Percentiles rank a stretch among this genome's conserved stretches.
These are phyloP conservation scores for Populus simonii DNA, from an alignment of 345 rosid genomes.

Conservation along the genomic window DNA sequence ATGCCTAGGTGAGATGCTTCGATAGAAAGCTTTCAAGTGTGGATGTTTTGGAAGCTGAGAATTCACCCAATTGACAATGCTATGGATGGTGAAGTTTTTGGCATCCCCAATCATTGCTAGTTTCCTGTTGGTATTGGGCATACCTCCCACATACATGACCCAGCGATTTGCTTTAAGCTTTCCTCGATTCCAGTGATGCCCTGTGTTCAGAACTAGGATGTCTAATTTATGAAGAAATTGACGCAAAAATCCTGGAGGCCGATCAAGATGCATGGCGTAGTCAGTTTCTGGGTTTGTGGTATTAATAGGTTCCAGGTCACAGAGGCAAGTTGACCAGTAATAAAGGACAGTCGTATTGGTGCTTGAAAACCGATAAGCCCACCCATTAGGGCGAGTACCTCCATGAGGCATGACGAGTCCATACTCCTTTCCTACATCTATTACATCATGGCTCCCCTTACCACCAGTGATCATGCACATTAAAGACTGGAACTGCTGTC, in stretches of 20 bases:
- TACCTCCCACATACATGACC: constrained; percentile 69
- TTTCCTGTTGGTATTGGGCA: constrained; percentile 49
- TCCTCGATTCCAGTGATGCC: constrained; percentile 85
- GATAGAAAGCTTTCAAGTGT: constrained; percentile 54
- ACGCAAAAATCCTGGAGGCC: constrained; percentile 67
- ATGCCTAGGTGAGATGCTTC: constrained; percentile 82
- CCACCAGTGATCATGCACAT: constrained; percentile 84
- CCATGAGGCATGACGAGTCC: constrained; percentile 51
- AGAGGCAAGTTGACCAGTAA: constrained; percentile 73
- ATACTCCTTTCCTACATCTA: constrained; percentile 57
- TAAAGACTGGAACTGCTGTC: constrained; percentile 80
- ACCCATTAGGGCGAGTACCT: constrained; percentile 62
- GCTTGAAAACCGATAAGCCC: constrained; percentile 69
- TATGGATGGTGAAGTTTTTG: constrained; percentile 69
- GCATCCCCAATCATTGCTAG: constrained; percentile 57
- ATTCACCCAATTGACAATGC: constrained; percentile 62
- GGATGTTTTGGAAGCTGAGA: constrained; percentile 59
- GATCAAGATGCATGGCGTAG: constrained; percentile 81
- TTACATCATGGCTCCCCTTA: constrained; percentile 38
- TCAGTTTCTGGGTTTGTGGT: constrained; percentile 43
- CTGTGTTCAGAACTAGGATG: constrained; percentile 73
- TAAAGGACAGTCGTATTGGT: constrained; percentile 68
- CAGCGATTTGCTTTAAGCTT: constrained; percentile 62
- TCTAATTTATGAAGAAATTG: constrained; percentile 50
- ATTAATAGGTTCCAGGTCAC: constrained; percentile 61